These are phyloP conservation scores for Physcia stellaris DNA, from an alignment of 495 filamentous ascomycete species.

Conservation along the genomic window DNA sequence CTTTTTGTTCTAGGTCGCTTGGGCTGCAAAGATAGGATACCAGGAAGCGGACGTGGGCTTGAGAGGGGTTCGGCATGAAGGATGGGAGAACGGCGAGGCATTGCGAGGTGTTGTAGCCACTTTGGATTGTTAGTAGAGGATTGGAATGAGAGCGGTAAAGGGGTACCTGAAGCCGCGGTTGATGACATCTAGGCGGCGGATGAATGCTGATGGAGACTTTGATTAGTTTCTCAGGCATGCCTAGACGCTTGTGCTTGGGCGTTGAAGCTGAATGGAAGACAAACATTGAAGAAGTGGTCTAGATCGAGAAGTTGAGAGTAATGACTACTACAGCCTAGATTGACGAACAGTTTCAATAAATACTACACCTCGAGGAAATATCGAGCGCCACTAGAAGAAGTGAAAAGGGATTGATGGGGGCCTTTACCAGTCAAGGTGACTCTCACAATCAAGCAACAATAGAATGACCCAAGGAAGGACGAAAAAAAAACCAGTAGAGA, in stretches of 20 bases:
- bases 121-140: no score
- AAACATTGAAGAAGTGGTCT: not conserved
- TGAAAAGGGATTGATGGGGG: no score
- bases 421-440: not conserved
- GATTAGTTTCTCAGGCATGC: no score
- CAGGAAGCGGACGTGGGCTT: conserved; percentile 48
- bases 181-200: conserved; percentile 51
- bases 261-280: not conserved
- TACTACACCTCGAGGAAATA: no score
- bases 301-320: no score
- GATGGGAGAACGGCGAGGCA: conserved; percentile 43
- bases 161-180: conserved; percentile 49
- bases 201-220: conserved; percentile 39
- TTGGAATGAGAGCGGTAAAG: no score
- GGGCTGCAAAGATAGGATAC: conserved; percentile 28
- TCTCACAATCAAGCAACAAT: not conserved
- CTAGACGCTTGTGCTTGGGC: no score
- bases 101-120: conserved; percentile 56
- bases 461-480: not conserved
- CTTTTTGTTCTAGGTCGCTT: not conserved
- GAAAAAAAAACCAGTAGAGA: no score
- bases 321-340: no score
- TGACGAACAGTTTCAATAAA: no score
- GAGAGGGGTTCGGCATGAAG: conserved; percentile 41
- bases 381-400: no score